Base-by-base conservation (phyloP, 805 yeast genomes). In the Suhomyces sp. region DNA sequence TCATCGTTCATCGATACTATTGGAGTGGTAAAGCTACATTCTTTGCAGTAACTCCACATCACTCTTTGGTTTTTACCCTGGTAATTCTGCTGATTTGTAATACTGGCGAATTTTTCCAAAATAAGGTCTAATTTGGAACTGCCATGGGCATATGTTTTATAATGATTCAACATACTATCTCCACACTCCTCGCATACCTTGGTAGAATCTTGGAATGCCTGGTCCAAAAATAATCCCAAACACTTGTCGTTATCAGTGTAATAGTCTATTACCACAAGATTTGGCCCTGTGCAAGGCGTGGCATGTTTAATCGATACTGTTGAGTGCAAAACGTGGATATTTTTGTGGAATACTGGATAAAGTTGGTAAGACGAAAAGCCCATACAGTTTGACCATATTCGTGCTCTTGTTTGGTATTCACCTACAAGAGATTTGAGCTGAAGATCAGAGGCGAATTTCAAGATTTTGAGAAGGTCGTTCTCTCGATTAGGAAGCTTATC, bases 271-370 rank as follows among this genome's bases (percentile, higher is more conserved):
- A 85, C 82, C 31, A 89, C 83, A n/a, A 84, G 75, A 50, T 83
- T 89, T 0, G 99, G 99, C 0, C 98, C 98, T 40, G 84, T 75
- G 62, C 99, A 94, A 0, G 97, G 97, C 0, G 96, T 90, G 0
- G 96, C 87, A 40, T 89, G 87, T 60, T 85, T 86, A 7, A 85
- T 81, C 3, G 93, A 87, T 0, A 91, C 93, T 71, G 89, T 82
- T 1, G 96, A 87, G 61, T 87, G 89, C 21, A 93, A 72, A 12
- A 90, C 81, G 5, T 87, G 81, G 27, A 96, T 82, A 59, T 81
- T 86, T 61, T 90, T 96, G 63, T 93, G 97, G 41, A 72, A 74
- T 4, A 73, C 62, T 0, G 80, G 80, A 46, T 74, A 73, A 10
- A 75, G 60, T 49, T 75, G 77, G 50, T 72, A 73, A 5, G 73